Evolutionary conservation across 2,329 filamentous ascomycete genomes (phyloP).

Genomic region (Aspergillus novoparasiticus): DNA sequence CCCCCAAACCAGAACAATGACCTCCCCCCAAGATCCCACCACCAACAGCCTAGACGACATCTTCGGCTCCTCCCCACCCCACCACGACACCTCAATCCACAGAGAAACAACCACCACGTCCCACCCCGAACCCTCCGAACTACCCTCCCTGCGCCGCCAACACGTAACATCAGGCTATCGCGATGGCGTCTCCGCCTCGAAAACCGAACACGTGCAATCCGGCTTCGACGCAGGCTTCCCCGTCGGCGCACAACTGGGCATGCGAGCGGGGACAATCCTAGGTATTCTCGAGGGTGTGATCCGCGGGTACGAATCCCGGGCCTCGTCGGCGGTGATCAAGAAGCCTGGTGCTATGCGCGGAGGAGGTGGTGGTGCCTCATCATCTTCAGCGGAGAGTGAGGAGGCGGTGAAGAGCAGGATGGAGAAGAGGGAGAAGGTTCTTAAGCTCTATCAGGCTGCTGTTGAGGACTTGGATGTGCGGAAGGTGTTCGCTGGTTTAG

Average conservation of each 20-base stretch:
- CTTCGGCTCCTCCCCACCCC: constrained; percentile 44
- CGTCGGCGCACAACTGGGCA: constrained; percentile 78
- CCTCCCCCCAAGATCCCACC: neutral
- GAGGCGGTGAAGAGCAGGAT: constrained; percentile 30
- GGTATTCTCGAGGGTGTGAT: constrained; percentile 76
- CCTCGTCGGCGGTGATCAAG: constrained; percentile 29
- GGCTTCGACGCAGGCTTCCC: constrained; percentile 92
- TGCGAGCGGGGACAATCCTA: constrained; percentile 71
- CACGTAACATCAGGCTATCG: constrained; percentile 88
- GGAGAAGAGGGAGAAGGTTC: constrained; percentile 38
- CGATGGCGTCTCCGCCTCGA: constrained; percentile 78
- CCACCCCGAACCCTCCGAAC: constrained; percentile 60
- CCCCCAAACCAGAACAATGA: neutral
- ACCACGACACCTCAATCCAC: neutral
- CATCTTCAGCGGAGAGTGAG: neutral
- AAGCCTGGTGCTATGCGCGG: constrained; percentile 24
- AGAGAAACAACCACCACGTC: neutral
- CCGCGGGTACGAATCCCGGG: constrained; percentile 33
- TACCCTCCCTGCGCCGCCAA: constrained; percentile 71
- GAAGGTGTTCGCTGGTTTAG: constrained; percentile 59
- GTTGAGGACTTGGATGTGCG: constrained; percentile 62
- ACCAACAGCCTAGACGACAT: constrained; percentile 41
- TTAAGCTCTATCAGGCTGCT: constrained; percentile 49
- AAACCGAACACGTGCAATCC: constrained; percentile 73
- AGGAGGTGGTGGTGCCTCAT: constrained; percentile 6